These are phyloP conservation scores for Cardamine resedifolia DNA, from an alignment of 345 rosid species.

Conservation along the genomic window DNA sequence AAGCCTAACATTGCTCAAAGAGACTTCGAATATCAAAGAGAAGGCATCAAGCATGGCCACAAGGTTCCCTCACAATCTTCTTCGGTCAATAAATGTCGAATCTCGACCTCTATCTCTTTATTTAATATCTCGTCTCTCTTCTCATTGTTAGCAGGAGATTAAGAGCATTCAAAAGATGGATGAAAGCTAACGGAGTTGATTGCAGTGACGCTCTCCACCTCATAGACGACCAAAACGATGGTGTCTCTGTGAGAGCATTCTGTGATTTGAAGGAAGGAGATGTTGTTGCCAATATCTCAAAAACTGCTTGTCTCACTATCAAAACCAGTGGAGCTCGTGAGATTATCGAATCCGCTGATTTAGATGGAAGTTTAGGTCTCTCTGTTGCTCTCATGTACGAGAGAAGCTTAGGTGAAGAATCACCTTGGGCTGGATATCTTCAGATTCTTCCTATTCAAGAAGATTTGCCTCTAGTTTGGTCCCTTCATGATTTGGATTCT, in stretches of 20 bases:
- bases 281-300: conserved; percentile 69
- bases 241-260: conserved; percentile 57
- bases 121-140: neutral
- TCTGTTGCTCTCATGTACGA: conserved; percentile 84
- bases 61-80: conserved; percentile 11
- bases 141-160: conserved; percentile 49
- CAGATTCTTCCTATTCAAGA: conserved; percentile 68
- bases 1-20: neutral
- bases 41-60: conserved; percentile 21
- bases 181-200: conserved; percentile 62
- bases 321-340: conserved; percentile 59
- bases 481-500: conserved; percentile 54
- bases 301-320: conserved; percentile 73
- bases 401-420: conserved; percentile 58
- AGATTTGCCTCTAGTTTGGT: conserved; percentile 70
- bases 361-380: conserved; percentile 68
- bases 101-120: neutral
- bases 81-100: neutral
- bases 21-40: neutral
- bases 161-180: conserved; percentile 90
- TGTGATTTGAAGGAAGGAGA: conserved; percentile 72
- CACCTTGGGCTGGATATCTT: conserved; percentile 81
- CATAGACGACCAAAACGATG: conserved; percentile 44
- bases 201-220: conserved; percentile 56
- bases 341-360: conserved; percentile 54